phyloP scores from a whole-genome alignment of 768 basidiomycete genomes.

The Boletus sp. region DNA sequence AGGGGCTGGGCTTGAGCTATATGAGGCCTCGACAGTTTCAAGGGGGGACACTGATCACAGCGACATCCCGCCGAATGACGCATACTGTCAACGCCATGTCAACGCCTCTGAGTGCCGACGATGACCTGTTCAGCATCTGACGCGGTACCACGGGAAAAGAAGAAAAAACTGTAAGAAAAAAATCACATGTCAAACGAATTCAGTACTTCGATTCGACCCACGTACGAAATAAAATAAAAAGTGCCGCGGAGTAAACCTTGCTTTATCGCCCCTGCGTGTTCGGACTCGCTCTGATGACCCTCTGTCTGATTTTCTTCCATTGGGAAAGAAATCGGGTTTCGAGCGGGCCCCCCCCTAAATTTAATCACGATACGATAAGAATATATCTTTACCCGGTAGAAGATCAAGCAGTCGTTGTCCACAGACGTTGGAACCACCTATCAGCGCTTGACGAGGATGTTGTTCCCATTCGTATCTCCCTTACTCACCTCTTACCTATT shows the following conservation, averaged over 20 bases:
- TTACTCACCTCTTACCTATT: conserved; percentile 12
- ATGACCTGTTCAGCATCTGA: neutral
- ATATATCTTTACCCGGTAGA: conserved; percentile 18
- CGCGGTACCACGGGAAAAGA: neutral
- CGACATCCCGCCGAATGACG: conserved; percentile 5
- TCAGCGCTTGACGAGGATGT: conserved; percentile 13
- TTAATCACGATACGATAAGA: neutral
- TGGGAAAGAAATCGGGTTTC: neutral
- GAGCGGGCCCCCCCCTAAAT: neutral
- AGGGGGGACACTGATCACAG: neutral
- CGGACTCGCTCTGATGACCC: neutral
- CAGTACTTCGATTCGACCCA: neutral
- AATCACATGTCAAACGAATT: neutral
- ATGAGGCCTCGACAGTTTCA: neutral
- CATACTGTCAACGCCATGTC: neutral
- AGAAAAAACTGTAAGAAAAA: neutral
- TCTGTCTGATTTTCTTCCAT: neutral
- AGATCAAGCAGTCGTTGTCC: neutral
- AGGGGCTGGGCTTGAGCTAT: neutral
- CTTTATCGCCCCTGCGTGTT: neutral
- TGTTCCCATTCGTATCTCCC: conserved; percentile 5
- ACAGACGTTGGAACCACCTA: neutral
- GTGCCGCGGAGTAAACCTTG: neutral
- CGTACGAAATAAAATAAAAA: neutral
- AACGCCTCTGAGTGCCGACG: conserved; percentile 1